phyloP scores from a whole-genome alignment of 2,329 filamentous ascomycete genomes.

The Cercospora sp. region DNA sequence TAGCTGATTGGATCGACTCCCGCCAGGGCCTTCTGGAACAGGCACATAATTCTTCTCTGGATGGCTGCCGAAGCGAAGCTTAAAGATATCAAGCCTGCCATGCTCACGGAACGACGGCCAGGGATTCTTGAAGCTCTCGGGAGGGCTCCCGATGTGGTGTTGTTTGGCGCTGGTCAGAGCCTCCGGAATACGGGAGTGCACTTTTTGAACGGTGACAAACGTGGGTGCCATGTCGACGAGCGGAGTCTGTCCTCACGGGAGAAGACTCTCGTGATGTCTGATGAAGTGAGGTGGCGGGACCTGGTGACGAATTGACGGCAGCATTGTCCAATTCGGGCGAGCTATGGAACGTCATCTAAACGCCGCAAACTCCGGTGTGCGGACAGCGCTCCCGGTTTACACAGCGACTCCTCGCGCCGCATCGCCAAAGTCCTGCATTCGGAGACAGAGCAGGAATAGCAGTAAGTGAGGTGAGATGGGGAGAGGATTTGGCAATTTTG shows the following conservation, averaged over 20 bases:
- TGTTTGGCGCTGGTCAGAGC: conserved; percentile 25
- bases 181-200: conserved; percentile 22
- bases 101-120: conserved; percentile 48
- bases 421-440: background rate
- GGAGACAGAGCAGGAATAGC: background rate
- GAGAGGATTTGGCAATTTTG: background rate
- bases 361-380: background rate
- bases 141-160: conserved; percentile 49
- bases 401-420: background rate
- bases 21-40: conserved; percentile 43
- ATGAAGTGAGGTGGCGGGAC: background rate
- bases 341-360: background rate
- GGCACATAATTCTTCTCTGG: conserved; percentile 50
- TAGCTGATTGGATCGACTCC: conserved; percentile 41
- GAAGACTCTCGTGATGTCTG: background rate
- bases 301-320: background rate
- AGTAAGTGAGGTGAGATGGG: background rate
- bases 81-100: conserved; percentile 33
- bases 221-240: background rate
- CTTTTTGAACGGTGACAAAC: conserved; percentile 5
- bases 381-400: background rate
- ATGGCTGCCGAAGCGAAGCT: conserved; percentile 41
- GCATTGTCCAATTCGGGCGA: background rate
- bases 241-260: background rate
- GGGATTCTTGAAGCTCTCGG: conserved; percentile 51